Conservation (phyloP, 2,329 filamentous ascomycete species). For the Penicillium sp. region DNA sequence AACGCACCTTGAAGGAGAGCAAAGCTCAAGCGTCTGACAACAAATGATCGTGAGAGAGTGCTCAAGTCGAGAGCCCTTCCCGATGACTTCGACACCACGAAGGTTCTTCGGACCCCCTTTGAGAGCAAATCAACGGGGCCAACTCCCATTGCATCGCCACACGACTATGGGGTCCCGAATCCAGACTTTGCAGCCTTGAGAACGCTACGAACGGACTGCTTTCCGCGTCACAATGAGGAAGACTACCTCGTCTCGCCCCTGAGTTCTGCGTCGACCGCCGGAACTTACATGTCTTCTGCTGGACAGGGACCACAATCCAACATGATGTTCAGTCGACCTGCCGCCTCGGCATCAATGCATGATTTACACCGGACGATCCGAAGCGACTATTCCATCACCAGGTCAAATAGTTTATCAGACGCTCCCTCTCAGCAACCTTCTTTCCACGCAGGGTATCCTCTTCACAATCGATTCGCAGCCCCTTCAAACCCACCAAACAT, state of each 20-base stretch:
- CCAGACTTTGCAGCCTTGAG: slow-evolving; percentile 34
- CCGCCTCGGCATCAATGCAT: slow-evolving; percentile 26
- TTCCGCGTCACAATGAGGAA: slow-evolving; percentile 36
- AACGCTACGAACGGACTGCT: slow-evolving; percentile 36
- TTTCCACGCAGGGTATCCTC: slow-evolving; percentile 28
- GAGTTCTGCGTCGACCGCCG: slow-evolving; percentile 36
- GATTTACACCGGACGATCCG: slow-evolving; percentile 32
- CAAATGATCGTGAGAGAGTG: slow-evolving; percentile 62
- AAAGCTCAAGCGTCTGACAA: slow-evolving; percentile 62
- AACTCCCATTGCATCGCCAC: slow-evolving; percentile 51
- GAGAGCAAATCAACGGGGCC: slow-evolving; percentile 48
- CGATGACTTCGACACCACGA: slow-evolving; percentile 61
- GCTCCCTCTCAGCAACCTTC: slow-evolving; percentile 23
- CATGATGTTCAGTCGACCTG: slow-evolving; percentile 26
- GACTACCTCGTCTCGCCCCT: slow-evolving; percentile 41
- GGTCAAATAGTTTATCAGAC: slow-evolving; percentile 40
- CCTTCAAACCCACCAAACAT: slow-evolving; percentile 27
- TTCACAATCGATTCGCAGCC: slow-evolving; percentile 30
- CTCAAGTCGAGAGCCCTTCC: slow-evolving; percentile 61
- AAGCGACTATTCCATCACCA: slow-evolving; percentile 28
- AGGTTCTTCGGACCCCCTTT: slow-evolving; percentile 58
- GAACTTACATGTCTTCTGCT: slow-evolving; percentile 36
- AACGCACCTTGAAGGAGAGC: slow-evolving; percentile 49
- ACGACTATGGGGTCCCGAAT: slow-evolving; percentile 40
- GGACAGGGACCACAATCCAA: slow-evolving; percentile 27